phyloP scores from a whole-genome alignment of 2,329 filamentous ascomycete species.

The Diaporthe citri region DNA sequence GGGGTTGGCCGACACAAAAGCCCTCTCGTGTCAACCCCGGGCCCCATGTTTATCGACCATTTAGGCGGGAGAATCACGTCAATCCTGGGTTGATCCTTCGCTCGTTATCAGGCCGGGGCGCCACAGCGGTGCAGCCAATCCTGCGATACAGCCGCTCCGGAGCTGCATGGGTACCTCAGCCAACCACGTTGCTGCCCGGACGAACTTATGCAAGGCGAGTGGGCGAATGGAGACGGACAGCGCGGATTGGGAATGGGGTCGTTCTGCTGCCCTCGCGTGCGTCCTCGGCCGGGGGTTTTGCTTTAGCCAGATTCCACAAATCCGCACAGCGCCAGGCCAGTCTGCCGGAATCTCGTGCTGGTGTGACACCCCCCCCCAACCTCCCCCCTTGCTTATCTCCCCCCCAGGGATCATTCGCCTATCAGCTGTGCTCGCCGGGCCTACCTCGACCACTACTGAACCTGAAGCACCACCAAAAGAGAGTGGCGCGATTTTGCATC shows the following conservation, averaged over 20 bases:
- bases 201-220: slow-evolving; percentile 26
- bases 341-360: slow-evolving; percentile 21
- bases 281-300: background rate
- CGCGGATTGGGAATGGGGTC: slow-evolving; percentile 12
- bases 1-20: background rate
- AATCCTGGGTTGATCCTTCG: slow-evolving; percentile 33
- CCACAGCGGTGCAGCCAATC: slow-evolving; percentile 32
- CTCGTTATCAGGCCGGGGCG: slow-evolving; percentile 32
- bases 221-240: slow-evolving; percentile 22
- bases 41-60: slow-evolving; percentile 23
- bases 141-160: slow-evolving; percentile 21
- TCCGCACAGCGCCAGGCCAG: slow-evolving; percentile 13
- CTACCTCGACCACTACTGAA: background rate
- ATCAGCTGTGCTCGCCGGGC: background rate
- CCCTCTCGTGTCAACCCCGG: background rate
- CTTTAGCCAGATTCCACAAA: slow-evolving; percentile 29
- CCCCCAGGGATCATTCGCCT: slow-evolving; percentile 9
- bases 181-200: slow-evolving; percentile 33
- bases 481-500: slow-evolving; percentile 14
- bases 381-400: slow-evolving; percentile 29
- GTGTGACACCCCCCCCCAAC: slow-evolving; percentile 26
- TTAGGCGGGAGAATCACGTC: slow-evolving; percentile 32
- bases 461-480: background rate
- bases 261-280: background rate
- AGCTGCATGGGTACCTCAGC: slow-evolving; percentile 12